Evolutionary conservation across 345 rosid genomes (phyloP).

Genomic region (Sapria himalayana): DNA sequence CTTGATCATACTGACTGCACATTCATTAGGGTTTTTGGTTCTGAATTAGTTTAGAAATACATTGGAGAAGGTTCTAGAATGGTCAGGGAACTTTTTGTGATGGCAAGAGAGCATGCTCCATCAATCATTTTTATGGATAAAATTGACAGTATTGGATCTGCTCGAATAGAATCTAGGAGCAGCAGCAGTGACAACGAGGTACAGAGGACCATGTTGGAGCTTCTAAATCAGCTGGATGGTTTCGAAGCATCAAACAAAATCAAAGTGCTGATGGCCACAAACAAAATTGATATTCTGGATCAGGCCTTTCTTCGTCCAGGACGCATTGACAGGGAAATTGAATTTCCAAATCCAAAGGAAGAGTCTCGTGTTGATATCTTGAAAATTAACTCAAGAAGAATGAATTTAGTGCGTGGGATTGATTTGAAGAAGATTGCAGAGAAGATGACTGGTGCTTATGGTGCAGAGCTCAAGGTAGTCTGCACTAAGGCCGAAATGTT

Average conservation of each 20-base stretch:
- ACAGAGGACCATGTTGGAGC: conserved; percentile 97
- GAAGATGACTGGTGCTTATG: conserved; percentile 98
- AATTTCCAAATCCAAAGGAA: conserved; percentile 94
- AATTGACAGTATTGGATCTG: conserved; percentile 95
- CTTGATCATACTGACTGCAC: conserved; percentile 99
- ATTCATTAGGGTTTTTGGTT: conserved; percentile 96
- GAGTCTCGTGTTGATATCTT: conserved; percentile 91
- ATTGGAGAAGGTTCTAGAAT: conserved; percentile 98
- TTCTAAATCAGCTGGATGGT: conserved; percentile 95
- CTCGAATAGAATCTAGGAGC: conserved; percentile 99
- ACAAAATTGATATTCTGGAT: conserved; percentile 87
- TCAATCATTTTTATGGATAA: conserved; percentile 98
- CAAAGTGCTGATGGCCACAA: conserved; percentile 98
- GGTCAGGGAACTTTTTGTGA: conserved; percentile 96
- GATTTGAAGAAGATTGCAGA: conserved; percentile 95
- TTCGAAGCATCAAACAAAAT: conserved; percentile 98
- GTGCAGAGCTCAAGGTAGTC: conserved; percentile 99
- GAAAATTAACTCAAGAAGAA: conserved; percentile 87
- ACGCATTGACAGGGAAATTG: conserved; percentile 90
- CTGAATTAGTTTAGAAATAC: conserved; percentile 89
- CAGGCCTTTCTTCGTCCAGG: conserved; percentile 99
- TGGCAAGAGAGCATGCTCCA: conserved; percentile 99
- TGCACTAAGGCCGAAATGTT: conserved; percentile 99
- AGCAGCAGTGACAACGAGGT: conserved; percentile 98
- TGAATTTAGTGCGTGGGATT: conserved; percentile 97